A percentile compares a stretch with the other conserved stretches of the same genome.
phyloP scores from a whole-genome alignment of 2,329 filamentous ascomycete species.

The Apiospora hydei region DNA sequence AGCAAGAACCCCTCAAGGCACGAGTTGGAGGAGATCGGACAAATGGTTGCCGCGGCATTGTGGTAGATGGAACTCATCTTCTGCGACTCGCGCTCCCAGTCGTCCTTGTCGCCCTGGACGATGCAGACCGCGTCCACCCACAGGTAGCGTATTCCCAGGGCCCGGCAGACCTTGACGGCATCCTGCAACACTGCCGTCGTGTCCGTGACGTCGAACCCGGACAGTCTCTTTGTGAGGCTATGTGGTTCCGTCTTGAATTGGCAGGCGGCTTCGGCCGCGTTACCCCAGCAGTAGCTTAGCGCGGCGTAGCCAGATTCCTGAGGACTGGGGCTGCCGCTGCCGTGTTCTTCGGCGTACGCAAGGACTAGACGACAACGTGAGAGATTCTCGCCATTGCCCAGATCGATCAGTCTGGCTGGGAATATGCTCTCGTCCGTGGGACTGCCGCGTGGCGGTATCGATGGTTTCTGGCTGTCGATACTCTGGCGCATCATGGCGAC shows the following conservation, averaged over 20 bases:
- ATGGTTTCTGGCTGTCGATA: constrained; percentile 1
- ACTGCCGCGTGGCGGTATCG: neutral
- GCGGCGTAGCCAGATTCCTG: neutral
- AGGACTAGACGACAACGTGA: neutral
- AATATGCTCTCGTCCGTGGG: neutral
- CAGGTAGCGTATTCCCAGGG: neutral
- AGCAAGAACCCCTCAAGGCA: neutral
- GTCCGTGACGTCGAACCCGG: neutral
- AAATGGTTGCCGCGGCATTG: neutral
- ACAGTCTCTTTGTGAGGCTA: neutral
- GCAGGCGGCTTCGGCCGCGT: neutral
- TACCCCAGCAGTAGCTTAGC: constrained; percentile 10
- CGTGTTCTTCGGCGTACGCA: neutral
- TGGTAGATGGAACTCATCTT: constrained; percentile 1
- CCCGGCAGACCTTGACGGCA: neutral
- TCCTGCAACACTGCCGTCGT: neutral
- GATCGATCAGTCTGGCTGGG: constrained; percentile 10
- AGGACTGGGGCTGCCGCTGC: neutral
- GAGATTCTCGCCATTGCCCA: neutral
- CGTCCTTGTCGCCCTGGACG: neutral
- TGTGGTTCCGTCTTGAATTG: neutral
- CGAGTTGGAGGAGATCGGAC: constrained; percentile 1
- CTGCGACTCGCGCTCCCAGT: constrained; percentile 13
- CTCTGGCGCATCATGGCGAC: neutral
- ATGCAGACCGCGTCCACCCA: constrained; percentile 10